Evolutionary conservation across 495 filamentous ascomycete species (phyloP).

Genomic region (Penicillium flavigenum): DNA sequence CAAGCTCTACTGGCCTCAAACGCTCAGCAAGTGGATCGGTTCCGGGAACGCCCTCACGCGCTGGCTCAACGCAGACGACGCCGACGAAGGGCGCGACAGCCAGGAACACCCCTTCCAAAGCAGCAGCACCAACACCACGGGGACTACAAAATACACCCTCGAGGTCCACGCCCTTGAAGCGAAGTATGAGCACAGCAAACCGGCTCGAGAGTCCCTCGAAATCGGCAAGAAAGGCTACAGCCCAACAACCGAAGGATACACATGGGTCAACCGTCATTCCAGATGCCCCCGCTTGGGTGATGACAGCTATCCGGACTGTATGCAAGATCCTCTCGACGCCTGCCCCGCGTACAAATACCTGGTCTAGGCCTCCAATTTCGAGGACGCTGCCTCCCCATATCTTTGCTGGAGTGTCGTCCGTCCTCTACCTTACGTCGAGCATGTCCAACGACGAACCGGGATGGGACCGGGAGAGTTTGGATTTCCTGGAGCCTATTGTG

Average conservation of each 20-base stretch:
- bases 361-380: conserved; percentile 48
- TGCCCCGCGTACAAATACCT: conserved; percentile 45
- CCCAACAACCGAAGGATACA: conserved; percentile 23
- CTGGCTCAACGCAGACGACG: conserved; percentile 34
- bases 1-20: conserved; percentile 33
- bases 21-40: conserved; percentile 33
- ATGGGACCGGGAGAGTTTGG: conserved; percentile 38
- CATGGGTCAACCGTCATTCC: conserved; percentile 35
- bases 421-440: conserved; percentile 45
- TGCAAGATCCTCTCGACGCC: conserved; percentile 61
- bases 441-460: conserved; percentile 35
- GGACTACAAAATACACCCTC: conserved; percentile 45
- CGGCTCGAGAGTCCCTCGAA: conserved; percentile 25
- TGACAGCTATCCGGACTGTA: conserved; percentile 62
- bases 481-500: conserved; percentile 41
- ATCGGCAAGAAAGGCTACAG: conserved; percentile 22
- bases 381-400: conserved; percentile 60
- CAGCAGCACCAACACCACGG: conserved; percentile 29
- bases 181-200: conserved; percentile 25
- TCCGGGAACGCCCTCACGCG: conserved; percentile 30
- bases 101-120: conserved; percentile 38
- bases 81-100: conserved; percentile 31
- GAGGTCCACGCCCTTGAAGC: conserved; percentile 43
- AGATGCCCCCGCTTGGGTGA: conserved; percentile 63
- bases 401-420: conserved; percentile 59